These are phyloP conservation scores for Massariosphaeria phaeospora DNA, from an alignment of 495 filamentous ascomycete genomes.

Conservation along the genomic window DNA sequence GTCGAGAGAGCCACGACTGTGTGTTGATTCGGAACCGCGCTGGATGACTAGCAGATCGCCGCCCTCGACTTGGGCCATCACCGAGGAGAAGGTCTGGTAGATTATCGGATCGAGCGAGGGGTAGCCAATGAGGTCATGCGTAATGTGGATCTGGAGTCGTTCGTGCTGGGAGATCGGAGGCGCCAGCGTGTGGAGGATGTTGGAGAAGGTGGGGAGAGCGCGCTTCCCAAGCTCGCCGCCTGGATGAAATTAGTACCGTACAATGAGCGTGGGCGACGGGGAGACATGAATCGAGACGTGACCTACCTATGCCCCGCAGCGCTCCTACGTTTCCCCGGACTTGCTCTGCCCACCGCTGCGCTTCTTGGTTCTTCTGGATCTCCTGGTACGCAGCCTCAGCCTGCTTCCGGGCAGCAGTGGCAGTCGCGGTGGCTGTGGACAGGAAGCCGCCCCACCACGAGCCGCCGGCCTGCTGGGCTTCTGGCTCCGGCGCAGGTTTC, in stretches of 20 bases:
- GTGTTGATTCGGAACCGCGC: slow-evolving; percentile 77
- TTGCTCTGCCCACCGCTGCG: slow-evolving; percentile 91
- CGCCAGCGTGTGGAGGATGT: slow-evolving; percentile 87
- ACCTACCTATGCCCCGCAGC: slow-evolving; percentile 70
- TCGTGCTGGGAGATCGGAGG: slow-evolving; percentile 97
- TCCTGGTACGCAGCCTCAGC: slow-evolving; percentile 91
- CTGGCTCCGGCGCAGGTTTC: slow-evolving; percentile 38
- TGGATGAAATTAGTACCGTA: slow-evolving; percentile 38
- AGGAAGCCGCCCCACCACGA: slow-evolving; percentile 93
- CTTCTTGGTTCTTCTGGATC: slow-evolving; percentile 93
- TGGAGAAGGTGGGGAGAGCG: slow-evolving; percentile 90
- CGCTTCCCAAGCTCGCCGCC: slow-evolving; percentile 85
- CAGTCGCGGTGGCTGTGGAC: slow-evolving; percentile 46
- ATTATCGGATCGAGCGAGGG: slow-evolving; percentile 91
- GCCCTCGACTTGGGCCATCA: slow-evolving; percentile 98
- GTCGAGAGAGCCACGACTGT: slow-evolving; percentile 56
- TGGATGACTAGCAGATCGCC: slow-evolving; percentile 96
- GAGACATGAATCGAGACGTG: slow-evolving; percentile 3
- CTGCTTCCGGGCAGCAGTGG: slow-evolving; percentile 80
- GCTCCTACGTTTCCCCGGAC: slow-evolving; percentile 87
- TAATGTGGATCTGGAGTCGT: slow-evolving; percentile 95
- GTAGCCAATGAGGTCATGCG: slow-evolving; percentile 90
- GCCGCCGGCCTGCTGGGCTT: slow-evolving; percentile 46
- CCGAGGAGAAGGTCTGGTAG: slow-evolving; percentile 86
- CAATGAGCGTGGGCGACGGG: not conserved